Conservation (phyloP, 371 early-diverging fungal genomes). For the Mortierella sp. region DNA sequence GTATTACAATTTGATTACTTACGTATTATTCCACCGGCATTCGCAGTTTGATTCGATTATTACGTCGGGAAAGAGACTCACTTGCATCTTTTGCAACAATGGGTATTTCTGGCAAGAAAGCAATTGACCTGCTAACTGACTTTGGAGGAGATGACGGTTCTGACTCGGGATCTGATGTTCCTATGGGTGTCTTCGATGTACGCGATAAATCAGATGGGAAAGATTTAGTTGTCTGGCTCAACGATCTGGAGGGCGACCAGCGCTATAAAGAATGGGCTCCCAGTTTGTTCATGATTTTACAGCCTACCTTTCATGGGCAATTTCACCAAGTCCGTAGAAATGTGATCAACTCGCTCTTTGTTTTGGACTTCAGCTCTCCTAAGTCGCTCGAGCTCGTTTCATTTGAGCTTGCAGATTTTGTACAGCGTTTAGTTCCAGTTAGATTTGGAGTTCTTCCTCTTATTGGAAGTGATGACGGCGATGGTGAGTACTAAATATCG, state of each 20-base stretch:
- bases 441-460: constrained; percentile 87
- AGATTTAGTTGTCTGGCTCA: constrained; percentile 82
- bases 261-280: constrained; percentile 80
- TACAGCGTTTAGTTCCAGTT: constrained; percentile 80
- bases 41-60: constrained; percentile 57
- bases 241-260: constrained; percentile 88
- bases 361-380: constrained; percentile 71
- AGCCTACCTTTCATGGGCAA: constrained; percentile 70
- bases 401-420: constrained; percentile 67
- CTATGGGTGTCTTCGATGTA: constrained; percentile 79
- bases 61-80: constrained; percentile 61
- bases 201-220: constrained; percentile 69
- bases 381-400: constrained; percentile 63
- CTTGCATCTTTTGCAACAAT: constrained; percentile 63
- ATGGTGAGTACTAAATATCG: constrained; percentile 26
- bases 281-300: constrained; percentile 59
- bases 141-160: constrained; percentile 42
- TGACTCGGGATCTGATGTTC: constrained; percentile 42
- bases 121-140: constrained; percentile 74
- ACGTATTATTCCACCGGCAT: background rate
- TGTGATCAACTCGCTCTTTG: constrained; percentile 75
- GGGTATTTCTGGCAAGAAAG: constrained; percentile 69
- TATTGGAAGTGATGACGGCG: constrained; percentile 58
- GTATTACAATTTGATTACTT: background rate
- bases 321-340: constrained; percentile 81